These are phyloP conservation scores for Yamadazyma sp. DNA, from an alignment of 1,139 yeast genomes.

Conservation along the genomic window DNA sequence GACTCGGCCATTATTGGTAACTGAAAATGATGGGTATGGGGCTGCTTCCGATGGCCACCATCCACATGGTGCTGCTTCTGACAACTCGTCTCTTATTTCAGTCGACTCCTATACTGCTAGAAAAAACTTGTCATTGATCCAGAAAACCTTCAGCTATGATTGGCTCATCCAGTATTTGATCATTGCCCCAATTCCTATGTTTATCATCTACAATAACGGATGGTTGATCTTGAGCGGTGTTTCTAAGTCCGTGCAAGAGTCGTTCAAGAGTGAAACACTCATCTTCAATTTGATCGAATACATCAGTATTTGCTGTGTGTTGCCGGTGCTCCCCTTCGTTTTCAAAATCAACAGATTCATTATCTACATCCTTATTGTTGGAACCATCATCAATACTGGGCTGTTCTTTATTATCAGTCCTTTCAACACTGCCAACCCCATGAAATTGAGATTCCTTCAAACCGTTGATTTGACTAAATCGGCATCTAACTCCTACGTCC, in stretches of 20 bases:
- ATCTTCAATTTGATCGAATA: slow-evolving; percentile 45
- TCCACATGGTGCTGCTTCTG: slow-evolving; percentile 12
- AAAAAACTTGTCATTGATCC: slow-evolving; percentile 19
- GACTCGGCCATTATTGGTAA: slow-evolving; percentile 32
- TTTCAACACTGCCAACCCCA: slow-evolving; percentile 58
- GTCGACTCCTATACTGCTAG: slow-evolving; percentile 16
- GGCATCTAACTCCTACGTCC: slow-evolving; percentile 35
- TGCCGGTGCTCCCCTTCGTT: slow-evolving; percentile 69
- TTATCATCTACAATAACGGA: slow-evolving; percentile 51
- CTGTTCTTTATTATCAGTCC: slow-evolving; percentile 46
- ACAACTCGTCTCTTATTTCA: slow-evolving; percentile 18
- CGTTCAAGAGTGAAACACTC: slow-evolving; percentile 42
- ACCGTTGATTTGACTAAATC: slow-evolving; percentile 42
- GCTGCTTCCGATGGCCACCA: slow-evolving; percentile 14
- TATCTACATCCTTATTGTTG: slow-evolving; percentile 32
- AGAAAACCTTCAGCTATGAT: slow-evolving; percentile 60
- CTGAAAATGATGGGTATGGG: slow-evolving; percentile 22
- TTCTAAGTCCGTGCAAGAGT: slow-evolving; percentile 70
- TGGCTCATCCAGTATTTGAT: slow-evolving; percentile 76
- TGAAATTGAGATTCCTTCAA: slow-evolving; percentile 71
- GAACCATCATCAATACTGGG: slow-evolving; percentile 35
- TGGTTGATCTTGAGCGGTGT: slow-evolving; percentile 60
- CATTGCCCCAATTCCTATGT: slow-evolving; percentile 64
- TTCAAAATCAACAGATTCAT: slow-evolving; percentile 63
- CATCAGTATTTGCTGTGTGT: slow-evolving; percentile 41